Base-by-base conservation (phyloP, 768 basidiomycete species). In the Lactifluus piperatus region DNA sequence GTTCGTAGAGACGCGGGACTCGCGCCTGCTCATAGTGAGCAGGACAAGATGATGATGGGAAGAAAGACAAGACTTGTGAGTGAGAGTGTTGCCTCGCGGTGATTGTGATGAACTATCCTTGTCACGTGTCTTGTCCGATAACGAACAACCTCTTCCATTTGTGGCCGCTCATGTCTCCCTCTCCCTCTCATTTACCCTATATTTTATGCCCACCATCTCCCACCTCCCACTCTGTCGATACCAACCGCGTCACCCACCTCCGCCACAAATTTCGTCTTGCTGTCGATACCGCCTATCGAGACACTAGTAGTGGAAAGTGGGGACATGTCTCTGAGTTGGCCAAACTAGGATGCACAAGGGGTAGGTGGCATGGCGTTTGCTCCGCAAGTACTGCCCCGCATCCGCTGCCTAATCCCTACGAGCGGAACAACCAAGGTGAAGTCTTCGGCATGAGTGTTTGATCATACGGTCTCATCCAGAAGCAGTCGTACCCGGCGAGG, bases 1-100 rank as follows among this genome's bases (percentile, higher is more conserved):
- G 53, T 78, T 81, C 63, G 84, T 74, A 30, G 86, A 88, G 49
- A 72, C 60, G 59, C 72, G 72, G 51, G 72, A 71, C 55, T 71
- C 71, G 59, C 72, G 68, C 69, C 72, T 72, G 68, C 72, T 73
- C 72, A 73, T 73, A 49, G 58, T n/a, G 63, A 64, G 53, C 63
- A 60, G 62, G 60, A 36, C 60, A 50, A 61, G 55, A 47, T 43
- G 34, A 46, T 45, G 27, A 27, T n/a, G n/a, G 56, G n/a, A 45
- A 29, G 43, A 36, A 34, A 39, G 48, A 11, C 49, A 26, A 27
- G 18, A 47, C 11, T 48, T 58, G 56, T 49, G 39, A n/a, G n/a
- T n/a, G 34, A 9, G 13, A 39, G 29, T 20, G 29, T 44, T 36
- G 56, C 56, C 56, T 57, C 56, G 56, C 56, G 56, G 41, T 57